Conservation (phyloP, 495 filamentous ascomycete species). For the Collariella sp. region DNA sequence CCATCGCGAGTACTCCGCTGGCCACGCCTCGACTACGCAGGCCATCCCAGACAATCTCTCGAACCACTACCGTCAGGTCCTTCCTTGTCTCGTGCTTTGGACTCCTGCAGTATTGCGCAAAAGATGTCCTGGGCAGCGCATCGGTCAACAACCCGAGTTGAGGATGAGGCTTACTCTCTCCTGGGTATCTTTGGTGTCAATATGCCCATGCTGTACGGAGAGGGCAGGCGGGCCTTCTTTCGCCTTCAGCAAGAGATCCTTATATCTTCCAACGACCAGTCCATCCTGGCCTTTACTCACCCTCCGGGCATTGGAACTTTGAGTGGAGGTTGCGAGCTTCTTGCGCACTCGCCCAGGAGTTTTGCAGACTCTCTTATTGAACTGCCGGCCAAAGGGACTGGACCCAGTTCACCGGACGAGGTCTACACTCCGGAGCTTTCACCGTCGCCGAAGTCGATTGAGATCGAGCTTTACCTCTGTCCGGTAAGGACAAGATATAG, state of each 20-base stretch:
- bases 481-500: background rate
- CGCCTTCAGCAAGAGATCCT: background rate
- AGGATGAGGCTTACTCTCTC: slow-evolving; percentile 15
- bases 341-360: background rate
- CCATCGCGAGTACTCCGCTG: too few relatives aligned
- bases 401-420: background rate
- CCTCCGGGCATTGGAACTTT: background rate
- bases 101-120: background rate
- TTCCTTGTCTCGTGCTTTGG: background rate
- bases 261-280: slow-evolving; percentile 5
- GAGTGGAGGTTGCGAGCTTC: background rate
- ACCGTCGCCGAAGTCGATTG: background rate
- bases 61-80: background rate
- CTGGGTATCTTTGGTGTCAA: slow-evolving; percentile 13
- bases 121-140: slow-evolving; percentile 13
- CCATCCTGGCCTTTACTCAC: slow-evolving; percentile 3
- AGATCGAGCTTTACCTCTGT: background rate
- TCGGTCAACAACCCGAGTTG: slow-evolving; percentile 3
- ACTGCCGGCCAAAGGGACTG: background rate
- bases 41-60: too few relatives aligned
- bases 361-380: background rate
- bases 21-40: too few relatives aligned
- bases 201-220: slow-evolving; percentile 14
- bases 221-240: background rate
- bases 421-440: background rate